Evolutionary conservation across 2,329 filamentous ascomycete species (phyloP).

Genomic region (Whalleya microplaca): DNA sequence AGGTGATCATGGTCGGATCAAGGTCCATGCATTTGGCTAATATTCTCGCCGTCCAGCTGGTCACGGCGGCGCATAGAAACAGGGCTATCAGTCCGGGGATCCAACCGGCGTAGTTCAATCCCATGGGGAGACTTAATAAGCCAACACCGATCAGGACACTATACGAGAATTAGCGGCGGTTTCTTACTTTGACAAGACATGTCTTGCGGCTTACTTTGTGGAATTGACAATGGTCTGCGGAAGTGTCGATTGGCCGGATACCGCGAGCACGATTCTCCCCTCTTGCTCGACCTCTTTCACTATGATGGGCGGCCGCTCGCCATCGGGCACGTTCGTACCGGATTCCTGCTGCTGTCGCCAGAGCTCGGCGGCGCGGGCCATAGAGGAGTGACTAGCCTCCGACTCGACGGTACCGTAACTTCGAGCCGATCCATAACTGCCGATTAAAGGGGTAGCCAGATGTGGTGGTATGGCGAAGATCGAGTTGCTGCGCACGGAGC

Average conservation of each 20-base stretch:
- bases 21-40: conserved; percentile 88
- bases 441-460: conserved; percentile 69
- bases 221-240: conserved; percentile 97
- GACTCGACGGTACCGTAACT: conserved; percentile 60
- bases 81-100: conserved; percentile 78
- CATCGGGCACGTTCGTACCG: conserved; percentile 51
- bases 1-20: conserved; percentile 85
- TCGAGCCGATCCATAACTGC: conserved; percentile 66
- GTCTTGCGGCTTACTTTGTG: conserved; percentile 62
- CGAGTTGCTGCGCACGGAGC: conserved; percentile 44
- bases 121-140: conserved; percentile 84
- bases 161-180: conserved; percentile 5
- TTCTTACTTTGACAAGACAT: background rate
- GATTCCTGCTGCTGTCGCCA: conserved; percentile 59
- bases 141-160: conserved; percentile 86
- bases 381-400: conserved; percentile 48
- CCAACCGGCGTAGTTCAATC: conserved; percentile 87
- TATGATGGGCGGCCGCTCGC: conserved; percentile 74
- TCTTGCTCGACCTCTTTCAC: conserved; percentile 89
- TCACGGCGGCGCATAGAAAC: conserved; percentile 72
- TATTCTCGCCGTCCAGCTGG: conserved; percentile 83
- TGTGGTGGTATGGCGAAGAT: conserved; percentile 64
- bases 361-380: conserved; percentile 54
- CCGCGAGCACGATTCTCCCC: conserved; percentile 79
- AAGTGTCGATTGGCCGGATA: conserved; percentile 92